phyloP scores from a whole-genome alignment of 1,284 basidiomycete species.

The Pseudomicrostroma phylloplanum region DNA sequence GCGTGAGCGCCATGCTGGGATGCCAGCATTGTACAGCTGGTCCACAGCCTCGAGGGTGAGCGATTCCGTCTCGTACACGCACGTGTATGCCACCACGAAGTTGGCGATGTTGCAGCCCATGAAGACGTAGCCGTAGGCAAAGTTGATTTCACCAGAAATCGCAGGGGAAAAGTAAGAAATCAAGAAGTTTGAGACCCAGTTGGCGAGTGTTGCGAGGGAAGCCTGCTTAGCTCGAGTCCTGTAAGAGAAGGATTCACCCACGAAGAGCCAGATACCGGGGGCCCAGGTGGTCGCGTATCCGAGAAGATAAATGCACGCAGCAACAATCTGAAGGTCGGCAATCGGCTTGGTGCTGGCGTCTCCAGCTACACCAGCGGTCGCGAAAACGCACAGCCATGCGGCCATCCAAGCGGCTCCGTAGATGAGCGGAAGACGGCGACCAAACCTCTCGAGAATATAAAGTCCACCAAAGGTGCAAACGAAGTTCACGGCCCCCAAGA shows the following conservation, averaged over 20 bases:
- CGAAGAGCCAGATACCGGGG: constrained; percentile 46
- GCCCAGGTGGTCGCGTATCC: constrained; percentile 70
- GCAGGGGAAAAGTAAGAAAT: constrained; percentile 61
- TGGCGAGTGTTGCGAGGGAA: constrained; percentile 63
- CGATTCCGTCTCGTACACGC: constrained; percentile 69
- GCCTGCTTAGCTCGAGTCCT: constrained; percentile 70
- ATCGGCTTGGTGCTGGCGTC: constrained; percentile 56
- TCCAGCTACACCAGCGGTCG: constrained; percentile 65
- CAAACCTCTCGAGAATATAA: constrained; percentile 59
- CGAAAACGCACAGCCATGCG: constrained; percentile 70
- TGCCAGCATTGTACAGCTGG: constrained; percentile 63
- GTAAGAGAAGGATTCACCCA: constrained; percentile 66
- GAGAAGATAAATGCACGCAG: constrained; percentile 71
- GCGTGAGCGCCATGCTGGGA: constrained; percentile 62
- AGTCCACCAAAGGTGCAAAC: constrained; percentile 60
- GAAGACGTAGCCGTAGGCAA: constrained; percentile 68
- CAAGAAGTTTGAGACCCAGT: constrained; percentile 66
- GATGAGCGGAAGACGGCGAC: constrained; percentile 58
- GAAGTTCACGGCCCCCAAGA: constrained; percentile 60
- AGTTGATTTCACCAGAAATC: constrained; percentile 50
- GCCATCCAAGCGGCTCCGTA: constrained; percentile 59
- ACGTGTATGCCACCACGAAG: constrained; percentile 65
- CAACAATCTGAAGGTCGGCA: constrained; percentile 67
- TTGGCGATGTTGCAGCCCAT: constrained; percentile 57
- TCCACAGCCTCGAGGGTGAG: constrained; percentile 67